These are phyloP conservation scores for Metschnikowia lochheadii DNA, from an alignment of 805 yeast species.

Conservation along the genomic window DNA sequence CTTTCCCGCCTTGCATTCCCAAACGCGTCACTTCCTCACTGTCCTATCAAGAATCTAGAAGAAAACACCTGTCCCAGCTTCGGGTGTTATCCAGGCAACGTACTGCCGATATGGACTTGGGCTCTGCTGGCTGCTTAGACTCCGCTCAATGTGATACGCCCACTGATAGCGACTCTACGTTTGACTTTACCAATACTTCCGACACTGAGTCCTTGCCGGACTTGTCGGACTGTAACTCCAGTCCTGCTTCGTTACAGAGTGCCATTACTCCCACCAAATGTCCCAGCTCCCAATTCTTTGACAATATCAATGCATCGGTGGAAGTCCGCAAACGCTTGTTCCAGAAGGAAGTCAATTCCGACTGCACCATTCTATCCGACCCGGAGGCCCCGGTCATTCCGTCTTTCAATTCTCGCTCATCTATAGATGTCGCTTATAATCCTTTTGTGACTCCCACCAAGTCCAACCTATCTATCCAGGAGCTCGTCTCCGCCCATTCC, in stretches of 20 bases:
- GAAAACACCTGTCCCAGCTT: background rate
- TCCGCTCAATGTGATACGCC: background rate
- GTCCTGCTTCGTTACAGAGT: slow-evolving; percentile 6
- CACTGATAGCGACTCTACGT: background rate
- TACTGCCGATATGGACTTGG: background rate
- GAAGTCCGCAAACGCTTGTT: slow-evolving; percentile 3
- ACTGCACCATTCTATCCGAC: background rate
- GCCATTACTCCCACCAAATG: slow-evolving; percentile 15
- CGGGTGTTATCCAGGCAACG: slow-evolving; percentile 1
- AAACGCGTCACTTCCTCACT: background rate
- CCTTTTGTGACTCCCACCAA: background rate
- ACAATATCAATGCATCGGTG: background rate
- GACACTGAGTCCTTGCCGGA: slow-evolving; percentile 39
- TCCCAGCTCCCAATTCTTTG: slow-evolving; percentile 5
- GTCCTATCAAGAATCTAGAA: background rate
- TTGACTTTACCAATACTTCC: slow-evolving; percentile 9
- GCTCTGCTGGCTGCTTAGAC: background rate
- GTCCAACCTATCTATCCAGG: background rate
- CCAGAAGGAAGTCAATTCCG: background rate
- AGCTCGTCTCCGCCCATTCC: background rate
- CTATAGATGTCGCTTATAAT: background rate
- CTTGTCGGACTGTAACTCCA: slow-evolving; percentile 28
- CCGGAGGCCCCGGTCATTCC: background rate
- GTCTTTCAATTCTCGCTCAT: background rate
- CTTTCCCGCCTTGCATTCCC: slow-evolving; percentile 9